A percentile compares a stretch with the other conserved stretches of the same genome.
phyloP scores from a whole-genome alignment of 1,284 basidiomycete species.

The Pyrrhoderma noxium region DNA sequence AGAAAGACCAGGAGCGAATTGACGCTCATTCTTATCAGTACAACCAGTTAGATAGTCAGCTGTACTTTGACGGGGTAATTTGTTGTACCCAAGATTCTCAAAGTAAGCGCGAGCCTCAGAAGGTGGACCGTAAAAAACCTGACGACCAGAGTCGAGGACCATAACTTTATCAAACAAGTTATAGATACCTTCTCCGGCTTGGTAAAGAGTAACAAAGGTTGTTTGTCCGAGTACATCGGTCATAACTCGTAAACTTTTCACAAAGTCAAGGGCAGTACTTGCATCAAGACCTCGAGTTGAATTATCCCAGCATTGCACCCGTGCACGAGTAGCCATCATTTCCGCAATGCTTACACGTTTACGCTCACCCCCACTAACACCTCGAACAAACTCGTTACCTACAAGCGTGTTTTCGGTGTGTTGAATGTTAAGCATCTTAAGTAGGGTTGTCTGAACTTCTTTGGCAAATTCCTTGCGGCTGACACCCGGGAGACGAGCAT shows the following conservation, averaged over 20 bases:
- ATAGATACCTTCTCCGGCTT: slow-evolving; percentile 74
- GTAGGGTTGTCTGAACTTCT: slow-evolving; percentile 52
- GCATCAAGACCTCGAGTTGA: slow-evolving; percentile 83
- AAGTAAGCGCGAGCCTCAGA: slow-evolving; percentile 73
- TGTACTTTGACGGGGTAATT: slow-evolving; percentile 66
- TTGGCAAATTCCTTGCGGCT: slow-evolving; percentile 52
- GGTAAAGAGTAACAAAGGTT: slow-evolving; percentile 78
- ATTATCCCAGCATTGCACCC: slow-evolving; percentile 79
- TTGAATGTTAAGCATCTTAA: slow-evolving; percentile 75
- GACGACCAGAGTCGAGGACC: slow-evolving; percentile 75
- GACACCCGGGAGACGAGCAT: slow-evolving; percentile 63
- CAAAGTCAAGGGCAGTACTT: slow-evolving; percentile 77
- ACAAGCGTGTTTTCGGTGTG: slow-evolving; percentile 75
- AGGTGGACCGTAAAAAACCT: slow-evolving; percentile 77
- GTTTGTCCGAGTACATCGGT: slow-evolving; percentile 73
- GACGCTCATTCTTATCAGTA: slow-evolving; percentile 81
- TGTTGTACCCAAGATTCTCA: slow-evolving; percentile 66
- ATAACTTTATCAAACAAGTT: slow-evolving; percentile 76
- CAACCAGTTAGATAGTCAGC: slow-evolving; percentile 77
- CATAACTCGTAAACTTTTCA: slow-evolving; percentile 64
- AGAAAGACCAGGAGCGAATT: slow-evolving; percentile 68
- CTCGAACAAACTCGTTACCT: slow-evolving; percentile 79
- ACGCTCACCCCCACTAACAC: slow-evolving; percentile 80
- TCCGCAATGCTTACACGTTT: slow-evolving; percentile 87
- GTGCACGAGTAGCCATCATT: slow-evolving; percentile 74